phyloP scores from a whole-genome alignment of 805 yeast species.

The Ogataea polymorpha region DNA sequence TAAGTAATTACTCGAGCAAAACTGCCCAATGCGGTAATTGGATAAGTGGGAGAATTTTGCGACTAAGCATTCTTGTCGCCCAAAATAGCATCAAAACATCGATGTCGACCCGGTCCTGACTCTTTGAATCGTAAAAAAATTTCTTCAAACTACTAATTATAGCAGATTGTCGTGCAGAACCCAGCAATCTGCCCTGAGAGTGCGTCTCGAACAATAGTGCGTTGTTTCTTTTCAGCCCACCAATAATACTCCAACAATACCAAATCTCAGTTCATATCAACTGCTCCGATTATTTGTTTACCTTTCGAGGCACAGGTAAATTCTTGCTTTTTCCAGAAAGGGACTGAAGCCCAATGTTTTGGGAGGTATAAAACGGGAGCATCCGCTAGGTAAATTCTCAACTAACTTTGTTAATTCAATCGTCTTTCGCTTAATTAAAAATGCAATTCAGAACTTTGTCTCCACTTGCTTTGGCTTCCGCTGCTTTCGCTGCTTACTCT shows the following conservation, averaged over 20 bases:
- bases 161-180: constrained; percentile 5
- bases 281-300: constrained; percentile 14
- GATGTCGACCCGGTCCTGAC: background rate
- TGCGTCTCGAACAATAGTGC: background rate
- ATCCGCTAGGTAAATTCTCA: constrained; percentile 3
- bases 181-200: constrained; percentile 5
- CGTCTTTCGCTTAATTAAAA: constrained; percentile 34
- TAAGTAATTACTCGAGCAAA: background rate
- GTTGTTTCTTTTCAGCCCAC: constrained; percentile 1
- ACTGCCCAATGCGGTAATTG: background rate
- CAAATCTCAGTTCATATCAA: constrained; percentile 1
- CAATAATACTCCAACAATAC: background rate
- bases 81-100: background rate
- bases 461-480: constrained; percentile 34
- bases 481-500: constrained; percentile 46
- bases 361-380: constrained; percentile 9
- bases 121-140: background rate
- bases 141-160: constrained; percentile 1
- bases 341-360: constrained; percentile 1
- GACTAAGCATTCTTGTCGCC: constrained; percentile 1
- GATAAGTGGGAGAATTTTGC: background rate
- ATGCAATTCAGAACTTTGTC: constrained; percentile 37
- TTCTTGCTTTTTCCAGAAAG: constrained; percentile 13
- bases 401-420: constrained; percentile 14
- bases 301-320: constrained; percentile 8